Percentiles rank a stretch among this genome's conserved stretches.
phyloP scores from a whole-genome alignment of 305 asterid species.

The Fraxinus sp. region DNA sequence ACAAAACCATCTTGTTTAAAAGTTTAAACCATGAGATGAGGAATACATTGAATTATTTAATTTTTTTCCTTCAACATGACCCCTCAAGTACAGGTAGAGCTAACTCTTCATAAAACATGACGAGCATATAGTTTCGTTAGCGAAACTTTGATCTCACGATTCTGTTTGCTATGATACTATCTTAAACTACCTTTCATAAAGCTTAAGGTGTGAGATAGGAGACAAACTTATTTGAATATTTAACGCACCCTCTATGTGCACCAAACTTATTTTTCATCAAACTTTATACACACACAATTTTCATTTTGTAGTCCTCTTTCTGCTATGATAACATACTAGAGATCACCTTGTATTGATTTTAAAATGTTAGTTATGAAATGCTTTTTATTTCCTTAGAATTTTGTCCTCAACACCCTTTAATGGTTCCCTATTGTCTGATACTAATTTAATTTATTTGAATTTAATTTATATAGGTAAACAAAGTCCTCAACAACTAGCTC shows the following conservation, averaged over 20 bases:
- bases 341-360: neutral
- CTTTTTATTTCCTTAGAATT: neutral
- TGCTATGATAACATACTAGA: neutral
- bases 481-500: conserved; percentile 22
- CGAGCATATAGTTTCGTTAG: neutral
- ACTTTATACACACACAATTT: neutral
- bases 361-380: neutral
- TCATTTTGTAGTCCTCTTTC: neutral
- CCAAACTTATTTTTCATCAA: neutral
- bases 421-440: neutral
- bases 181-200: neutral
- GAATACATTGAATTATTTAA: neutral
- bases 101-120: neutral
- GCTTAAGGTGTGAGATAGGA: neutral
- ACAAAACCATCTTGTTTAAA: neutral
- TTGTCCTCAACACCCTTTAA: neutral
- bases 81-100: neutral
- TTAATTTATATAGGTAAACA: conserved; percentile 25
- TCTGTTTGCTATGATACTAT: neutral
- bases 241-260: neutral
- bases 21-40: neutral
- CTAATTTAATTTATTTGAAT: neutral
- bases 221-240: neutral
- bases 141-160: neutral
- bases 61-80: neutral